Conservation (phyloP, 352 stramenopile genomes). For the Chrysophaeum taylorii region DNA sequence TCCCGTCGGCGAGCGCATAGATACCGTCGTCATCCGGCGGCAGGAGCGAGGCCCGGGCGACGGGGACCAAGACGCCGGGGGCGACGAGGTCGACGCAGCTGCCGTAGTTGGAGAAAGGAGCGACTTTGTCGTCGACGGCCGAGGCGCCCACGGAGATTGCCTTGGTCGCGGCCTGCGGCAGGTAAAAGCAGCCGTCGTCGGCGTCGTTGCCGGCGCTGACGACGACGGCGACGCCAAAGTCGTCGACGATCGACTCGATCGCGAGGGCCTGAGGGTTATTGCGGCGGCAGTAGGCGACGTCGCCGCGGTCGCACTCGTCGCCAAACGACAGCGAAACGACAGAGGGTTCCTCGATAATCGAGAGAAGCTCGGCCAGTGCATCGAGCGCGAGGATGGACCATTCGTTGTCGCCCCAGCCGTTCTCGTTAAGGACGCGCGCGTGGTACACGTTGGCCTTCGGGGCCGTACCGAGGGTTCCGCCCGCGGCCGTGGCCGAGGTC, state of each 20-base stretch:
- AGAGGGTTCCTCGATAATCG: not conserved
- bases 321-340: not conserved
- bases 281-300: not conserved
- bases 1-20: conserved; percentile 12
- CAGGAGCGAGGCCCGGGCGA: not conserved
- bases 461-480: not conserved
- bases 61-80: conserved; percentile 10
- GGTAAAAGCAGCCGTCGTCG: conserved; percentile 19
- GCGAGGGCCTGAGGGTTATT: conserved; percentile 14
- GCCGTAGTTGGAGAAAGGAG: conserved; percentile 22
- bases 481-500: not conserved
- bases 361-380: not conserved
- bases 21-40: not conserved
- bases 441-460: not conserved
- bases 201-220: conserved; percentile 25
- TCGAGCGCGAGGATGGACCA: not conserved
- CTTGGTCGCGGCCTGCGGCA: not conserved
- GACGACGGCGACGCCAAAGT: conserved; percentile 26
- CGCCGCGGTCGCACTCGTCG: not conserved
- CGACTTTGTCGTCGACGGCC: not conserved
- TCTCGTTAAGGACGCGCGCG: not conserved
- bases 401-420: not conserved
- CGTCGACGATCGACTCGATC: not conserved
- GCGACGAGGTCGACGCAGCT: conserved; percentile 22
- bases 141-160: conserved; percentile 14